Base-by-base conservation (phyloP, 768 basidiomycete species). In the Fomitopsis pulvina region DNA sequence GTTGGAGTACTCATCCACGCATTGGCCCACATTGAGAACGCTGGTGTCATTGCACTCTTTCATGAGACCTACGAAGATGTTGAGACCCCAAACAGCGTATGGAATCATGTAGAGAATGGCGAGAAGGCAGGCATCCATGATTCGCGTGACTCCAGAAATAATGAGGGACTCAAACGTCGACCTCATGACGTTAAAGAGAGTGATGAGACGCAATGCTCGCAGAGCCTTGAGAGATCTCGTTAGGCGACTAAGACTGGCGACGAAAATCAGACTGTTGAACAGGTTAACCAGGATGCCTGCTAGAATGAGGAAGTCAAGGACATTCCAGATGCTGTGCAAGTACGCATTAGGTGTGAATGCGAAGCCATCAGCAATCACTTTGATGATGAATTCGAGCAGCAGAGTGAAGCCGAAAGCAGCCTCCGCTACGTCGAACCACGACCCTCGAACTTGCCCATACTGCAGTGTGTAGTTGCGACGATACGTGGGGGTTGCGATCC, bases 101-200 rank as follows among this genome's bases (percentile, higher is more conserved):
- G 90, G 90, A 56, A 92, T 88, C 80, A 92, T 86, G 64, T 92
- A 92, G 45, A 97, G 76, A 40, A 93, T 79, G 45, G 94, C 91
- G 14, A 97, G 80, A 42, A 95, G 66, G 3, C 86, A 91, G 1
- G 95, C 95, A 55, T 95, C 92, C 47, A 96, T 54, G 53, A 98
- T 93, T 58, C 89, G 85, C 26, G 75, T 63, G 9, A 84, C 85
- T 2, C 94, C 94, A 11, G 88, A 85, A 54, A 96, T 83, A 57
- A 98, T 85, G 40, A 97, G 71, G 12, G 83, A 81, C 58, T 89
- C 82, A 64, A 97, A 92, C 0, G 94, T 92, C 38, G 78, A 78
- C 2, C 94, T 79, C 81, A 94, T 89, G 55, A 78, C 81, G 51
- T 87, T 81, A 56, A 94, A 83, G 48, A 97, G 75, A 0, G 92